Conservation (phyloP, 2,329 filamentous ascomycete genomes). For the Pseudogymnoascus sp. region DNA sequence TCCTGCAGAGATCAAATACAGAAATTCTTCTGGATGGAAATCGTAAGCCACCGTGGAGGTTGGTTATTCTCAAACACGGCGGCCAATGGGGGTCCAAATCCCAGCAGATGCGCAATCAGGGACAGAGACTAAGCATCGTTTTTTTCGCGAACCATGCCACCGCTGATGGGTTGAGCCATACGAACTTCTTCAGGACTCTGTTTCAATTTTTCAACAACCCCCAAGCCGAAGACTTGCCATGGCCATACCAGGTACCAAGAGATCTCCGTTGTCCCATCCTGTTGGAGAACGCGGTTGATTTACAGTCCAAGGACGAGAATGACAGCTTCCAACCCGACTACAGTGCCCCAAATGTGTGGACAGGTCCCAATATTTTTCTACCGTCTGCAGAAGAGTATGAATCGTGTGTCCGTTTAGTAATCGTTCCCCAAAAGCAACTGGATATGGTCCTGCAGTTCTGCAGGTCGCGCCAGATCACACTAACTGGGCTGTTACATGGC, state of each 20-base stretch:
- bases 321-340: neutral
- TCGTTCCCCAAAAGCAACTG: neutral
- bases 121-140: slow-evolving; percentile 14
- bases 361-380: neutral
- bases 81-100: neutral
- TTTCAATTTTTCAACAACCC: slow-evolving; percentile 11
- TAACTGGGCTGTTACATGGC: slow-evolving; percentile 20
- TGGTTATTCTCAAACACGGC: slow-evolving; percentile 16
- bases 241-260: neutral
- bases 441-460: slow-evolving; percentile 6
- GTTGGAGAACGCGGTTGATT: neutral
- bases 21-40: slow-evolving; percentile 12
- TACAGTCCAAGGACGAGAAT: neutral
- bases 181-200: slow-evolving; percentile 18
- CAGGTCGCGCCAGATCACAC: slow-evolving; percentile 13
- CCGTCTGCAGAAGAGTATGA: neutral
- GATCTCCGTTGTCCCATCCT: neutral
- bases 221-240: neutral
- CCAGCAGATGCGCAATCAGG: neutral
- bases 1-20: neutral
- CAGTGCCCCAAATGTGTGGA: neutral
- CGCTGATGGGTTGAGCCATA: slow-evolving; percentile 17
- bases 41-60: slow-evolving; percentile 18
- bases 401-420: neutral
- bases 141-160: slow-evolving; percentile 11